phyloP scores from a whole-genome alignment of 768 basidiomycete genomes.

The Tephrocybe rancida region DNA sequence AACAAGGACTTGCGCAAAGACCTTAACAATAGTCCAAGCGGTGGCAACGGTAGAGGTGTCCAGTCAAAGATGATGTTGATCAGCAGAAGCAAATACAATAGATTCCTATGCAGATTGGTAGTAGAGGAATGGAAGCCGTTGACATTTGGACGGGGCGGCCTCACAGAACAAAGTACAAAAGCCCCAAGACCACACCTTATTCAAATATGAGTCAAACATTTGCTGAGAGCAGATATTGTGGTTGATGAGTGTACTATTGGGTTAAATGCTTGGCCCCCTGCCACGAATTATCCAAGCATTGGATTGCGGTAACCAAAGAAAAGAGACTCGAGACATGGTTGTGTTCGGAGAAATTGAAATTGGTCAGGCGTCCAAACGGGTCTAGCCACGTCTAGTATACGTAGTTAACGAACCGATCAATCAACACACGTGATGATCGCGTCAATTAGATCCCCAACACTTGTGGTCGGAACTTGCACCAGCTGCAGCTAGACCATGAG shows the following conservation, averaged over 20 bases:
- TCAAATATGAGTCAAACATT: too few species aligned
- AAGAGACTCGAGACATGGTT: too few species aligned
- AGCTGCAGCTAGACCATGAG: constrained; percentile 35
- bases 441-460: constrained; percentile 8
- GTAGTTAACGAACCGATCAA: neutral
- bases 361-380: too few species aligned
- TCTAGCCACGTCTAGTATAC: neutral
- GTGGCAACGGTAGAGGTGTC: constrained; percentile 2
- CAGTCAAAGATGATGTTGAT: neutral
- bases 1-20: constrained; percentile 1
- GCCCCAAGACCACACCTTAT: neutral
- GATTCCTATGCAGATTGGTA: neutral
- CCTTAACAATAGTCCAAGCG: constrained; percentile 8
- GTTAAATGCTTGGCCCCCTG: too few species aligned
- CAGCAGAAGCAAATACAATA: neutral
- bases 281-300: too few species aligned
- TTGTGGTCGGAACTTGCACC: constrained; percentile 3
- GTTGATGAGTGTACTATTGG: too few species aligned
- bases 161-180: constrained; percentile 3
- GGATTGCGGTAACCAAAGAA: too few species aligned
- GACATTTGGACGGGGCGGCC: neutral
- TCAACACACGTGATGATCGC: constrained; percentile 12
- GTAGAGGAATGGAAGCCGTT: neutral
- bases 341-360: too few species aligned
- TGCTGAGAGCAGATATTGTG: too few species aligned